Evolutionary conservation across 1,139 yeast genomes (phyloP).

Genomic region (Yamadazyma sp.): DNA sequence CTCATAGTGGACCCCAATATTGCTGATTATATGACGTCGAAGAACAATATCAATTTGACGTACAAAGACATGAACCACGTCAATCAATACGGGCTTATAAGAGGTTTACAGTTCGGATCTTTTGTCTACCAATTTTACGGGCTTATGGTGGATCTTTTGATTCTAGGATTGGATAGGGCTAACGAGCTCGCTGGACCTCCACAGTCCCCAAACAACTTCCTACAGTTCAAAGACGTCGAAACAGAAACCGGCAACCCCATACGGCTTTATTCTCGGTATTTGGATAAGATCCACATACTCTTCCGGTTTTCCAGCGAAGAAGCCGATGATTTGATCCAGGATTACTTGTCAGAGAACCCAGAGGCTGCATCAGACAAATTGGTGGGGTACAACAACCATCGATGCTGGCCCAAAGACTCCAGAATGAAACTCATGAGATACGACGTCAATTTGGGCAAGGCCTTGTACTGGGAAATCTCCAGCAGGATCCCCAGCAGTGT

Average conservation of each 20-base stretch:
- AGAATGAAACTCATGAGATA: slow-evolving; percentile 89
- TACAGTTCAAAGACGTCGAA: slow-evolving; percentile 62
- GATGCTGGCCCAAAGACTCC: slow-evolving; percentile 93
- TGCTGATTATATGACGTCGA: slow-evolving; percentile 94
- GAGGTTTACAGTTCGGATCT: slow-evolving; percentile 89
- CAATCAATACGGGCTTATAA: slow-evolving; percentile 81
- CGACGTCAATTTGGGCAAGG: slow-evolving; percentile 91
- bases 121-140: slow-evolving; percentile 92
- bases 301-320: slow-evolving; percentile 76
- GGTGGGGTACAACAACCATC: slow-evolving; percentile 84
- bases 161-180: slow-evolving; percentile 87
- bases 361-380: slow-evolving; percentile 88
- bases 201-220: slow-evolving; percentile 69
- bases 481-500: slow-evolving; percentile 78
- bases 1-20: slow-evolving; percentile 85
- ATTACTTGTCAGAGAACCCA: slow-evolving; percentile 79
- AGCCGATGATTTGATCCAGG: slow-evolving; percentile 72
- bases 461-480: slow-evolving; percentile 87
- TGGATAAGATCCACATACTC: slow-evolving; percentile 78
- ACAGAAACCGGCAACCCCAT: slow-evolving; percentile 71
- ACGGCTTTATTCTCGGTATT: slow-evolving; percentile 75
- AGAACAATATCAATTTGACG: slow-evolving; percentile 77
- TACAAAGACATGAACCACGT: slow-evolving; percentile 96
- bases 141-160: slow-evolving; percentile 72
- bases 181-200: slow-evolving; percentile 81